phyloP scores from a whole-genome alignment of 2,329 filamentous ascomycete species.

The Ophiostoma quercus region DNA sequence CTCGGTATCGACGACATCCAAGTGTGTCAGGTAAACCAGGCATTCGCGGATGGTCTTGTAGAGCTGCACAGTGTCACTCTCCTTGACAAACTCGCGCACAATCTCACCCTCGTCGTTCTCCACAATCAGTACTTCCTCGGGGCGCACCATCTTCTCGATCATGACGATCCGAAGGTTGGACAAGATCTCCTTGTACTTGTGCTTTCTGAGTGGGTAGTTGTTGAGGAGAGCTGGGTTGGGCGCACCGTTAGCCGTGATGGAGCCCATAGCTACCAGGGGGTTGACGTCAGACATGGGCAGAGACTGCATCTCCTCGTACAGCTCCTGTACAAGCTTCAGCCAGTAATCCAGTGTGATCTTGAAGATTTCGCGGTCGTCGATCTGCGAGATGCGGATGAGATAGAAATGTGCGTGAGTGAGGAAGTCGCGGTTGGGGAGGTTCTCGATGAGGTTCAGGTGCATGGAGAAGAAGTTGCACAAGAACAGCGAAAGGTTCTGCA shows the following conservation, averaged over 20 bases:
- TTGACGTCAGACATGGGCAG: slow-evolving; percentile 85
- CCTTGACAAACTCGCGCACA: slow-evolving; percentile 97
- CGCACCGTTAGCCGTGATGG: slow-evolving; percentile 71
- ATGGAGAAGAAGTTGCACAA: slow-evolving; percentile 95
- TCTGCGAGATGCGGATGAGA: slow-evolving; percentile 95
- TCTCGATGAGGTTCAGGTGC: slow-evolving; percentile 89
- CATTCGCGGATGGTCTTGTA: slow-evolving; percentile 99
- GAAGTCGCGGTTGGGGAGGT: slow-evolving; percentile 89
- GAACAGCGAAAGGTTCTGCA: slow-evolving; percentile 93
- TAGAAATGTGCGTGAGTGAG: slow-evolving; percentile 96
- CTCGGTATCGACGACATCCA: slow-evolving; percentile 96
- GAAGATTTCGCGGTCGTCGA: slow-evolving; percentile 98
- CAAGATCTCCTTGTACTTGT: slow-evolving; percentile 93
- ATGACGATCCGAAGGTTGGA: slow-evolving; percentile 94
- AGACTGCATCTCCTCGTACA: slow-evolving; percentile 98
- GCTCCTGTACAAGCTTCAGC: slow-evolving; percentile 95
- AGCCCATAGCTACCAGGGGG: slow-evolving; percentile 75
- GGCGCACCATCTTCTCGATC: slow-evolving; percentile 99
- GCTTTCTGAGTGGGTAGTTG: slow-evolving; percentile 91
- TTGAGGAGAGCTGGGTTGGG: slow-evolving; percentile 78
- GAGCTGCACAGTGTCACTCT: slow-evolving; percentile 96
- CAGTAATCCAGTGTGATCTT: slow-evolving; percentile 99
- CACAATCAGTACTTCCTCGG: slow-evolving; percentile 97
- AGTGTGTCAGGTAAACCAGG: slow-evolving; percentile 90
- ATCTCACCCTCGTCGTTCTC: slow-evolving; percentile 99